Percentiles rank a stretch among this genome's conserved stretches.
Evolutionary conservation across 257 asterid genomes (phyloP).

Genomic region (Plantago elongata): DNA sequence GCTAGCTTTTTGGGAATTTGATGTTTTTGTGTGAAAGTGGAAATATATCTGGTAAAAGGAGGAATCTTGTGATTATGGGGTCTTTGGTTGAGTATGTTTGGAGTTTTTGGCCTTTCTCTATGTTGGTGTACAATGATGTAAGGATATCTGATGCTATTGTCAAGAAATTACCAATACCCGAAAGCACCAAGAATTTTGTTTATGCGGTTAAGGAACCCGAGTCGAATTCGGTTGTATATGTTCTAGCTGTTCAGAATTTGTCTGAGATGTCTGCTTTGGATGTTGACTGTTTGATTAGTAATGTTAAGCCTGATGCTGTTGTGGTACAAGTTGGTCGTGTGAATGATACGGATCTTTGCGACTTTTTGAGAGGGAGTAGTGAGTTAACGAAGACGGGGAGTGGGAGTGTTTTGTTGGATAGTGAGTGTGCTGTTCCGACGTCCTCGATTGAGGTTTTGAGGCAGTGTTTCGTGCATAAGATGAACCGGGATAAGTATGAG

Average conservation of each 20-base stretch:
- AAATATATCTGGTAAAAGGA: background rate
- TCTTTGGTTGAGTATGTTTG: slow-evolving; percentile 43
- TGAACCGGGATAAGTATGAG: slow-evolving; percentile 65
- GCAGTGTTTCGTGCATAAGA: slow-evolving; percentile 64
- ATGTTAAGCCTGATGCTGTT: slow-evolving; percentile 84
- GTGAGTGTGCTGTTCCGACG: slow-evolving; percentile 51
- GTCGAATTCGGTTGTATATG: slow-evolving; percentile 55
- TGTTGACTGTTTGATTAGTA: slow-evolving; percentile 67
- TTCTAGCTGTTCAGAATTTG: slow-evolving; percentile 72
- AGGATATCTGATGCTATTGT: slow-evolving; percentile 66
- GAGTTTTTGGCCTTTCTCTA: slow-evolving; percentile 73
- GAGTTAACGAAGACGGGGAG: slow-evolving; percentile 5
- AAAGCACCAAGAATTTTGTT: slow-evolving; percentile 68
- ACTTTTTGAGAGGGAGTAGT: slow-evolving; percentile 19
- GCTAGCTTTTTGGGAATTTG: slow-evolving; percentile 8
- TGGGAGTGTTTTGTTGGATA: slow-evolving; percentile 11
- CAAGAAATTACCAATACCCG: slow-evolving; percentile 59
- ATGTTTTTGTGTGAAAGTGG: background rate
- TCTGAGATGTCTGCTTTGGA: slow-evolving; percentile 79
- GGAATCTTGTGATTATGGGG: slow-evolving; percentile 24
- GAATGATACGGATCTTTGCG: slow-evolving; percentile 29
- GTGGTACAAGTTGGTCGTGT: slow-evolving; percentile 62
- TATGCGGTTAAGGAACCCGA: slow-evolving; percentile 70
- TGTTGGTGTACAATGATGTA: slow-evolving; percentile 48
- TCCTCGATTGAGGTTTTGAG: slow-evolving; percentile 74